Evolutionary conservation across 192 early-diverging fungal species (phyloP), one percentile per base, ranked within the genome.

Genomic region (Backusella sp.): DNA sequence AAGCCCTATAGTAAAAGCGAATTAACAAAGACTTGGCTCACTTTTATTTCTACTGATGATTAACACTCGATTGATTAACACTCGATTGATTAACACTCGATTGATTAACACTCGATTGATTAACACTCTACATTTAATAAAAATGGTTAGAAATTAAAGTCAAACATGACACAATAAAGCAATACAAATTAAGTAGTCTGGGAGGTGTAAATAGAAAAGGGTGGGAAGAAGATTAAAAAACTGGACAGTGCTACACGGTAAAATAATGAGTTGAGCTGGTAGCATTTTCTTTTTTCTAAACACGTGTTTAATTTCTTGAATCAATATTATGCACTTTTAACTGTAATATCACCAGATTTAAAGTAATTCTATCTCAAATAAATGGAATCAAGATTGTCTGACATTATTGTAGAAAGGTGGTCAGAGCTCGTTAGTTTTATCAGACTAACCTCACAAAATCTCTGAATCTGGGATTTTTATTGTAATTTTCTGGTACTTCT

Each of bases 371-470:
- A 56, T 56, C 19, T 56, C 8, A 21, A 23, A 56, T 8, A 56
- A 56, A 56, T 56, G 53, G 53, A 7, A 56, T 56, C 53, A 9
- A 1, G 21, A 56, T 21, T 56, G 21, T 21, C 21, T 56, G 8
- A 21, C 53, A 26, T 9, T 11, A 56, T 56, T 56, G 6, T 56
- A 21, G 53, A 56, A 26, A 56, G 53, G 53, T 56, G 53, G 53
- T 56, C 53, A 56, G 21, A 56, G 53, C 53, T 56, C 21, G n/a
- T 21, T 21, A 56, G 53, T 56, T 56, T 56, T 56, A 56, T 56
- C 53, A 56, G 53, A 56, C 53, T 56, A 56, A 56, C n/a, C n/a
- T 56, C 53, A 56, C 53, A 56, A 56, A 56, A 56, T 32, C 19
- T 56, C 53, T 56, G 19, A 56, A 8, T 56, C 53, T 56, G 53